Percentiles rank a stretch among this genome's conserved stretches.
Conservation (phyloP, 768 basidiomycete genomes). For the Lactifluus volemus region DNA sequence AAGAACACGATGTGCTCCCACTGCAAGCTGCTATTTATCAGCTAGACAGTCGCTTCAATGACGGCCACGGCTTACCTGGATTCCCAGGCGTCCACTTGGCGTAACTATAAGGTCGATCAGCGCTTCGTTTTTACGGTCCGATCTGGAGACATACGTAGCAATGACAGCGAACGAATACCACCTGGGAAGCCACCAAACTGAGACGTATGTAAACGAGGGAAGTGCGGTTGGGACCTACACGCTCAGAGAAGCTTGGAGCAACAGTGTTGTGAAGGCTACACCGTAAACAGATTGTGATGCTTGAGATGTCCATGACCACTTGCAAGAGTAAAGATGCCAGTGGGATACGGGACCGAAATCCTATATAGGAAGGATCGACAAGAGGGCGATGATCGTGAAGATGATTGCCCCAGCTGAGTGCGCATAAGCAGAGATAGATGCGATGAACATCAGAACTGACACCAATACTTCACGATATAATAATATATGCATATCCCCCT, state of each 20-base stretch:
- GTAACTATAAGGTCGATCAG: conserved; percentile 27
- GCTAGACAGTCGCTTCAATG: neutral
- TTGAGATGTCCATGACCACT: conserved; percentile 76
- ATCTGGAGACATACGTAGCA: conserved; percentile 45
- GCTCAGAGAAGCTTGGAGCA: conserved; percentile 60
- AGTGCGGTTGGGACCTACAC: conserved; percentile 37
- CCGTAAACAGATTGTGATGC: conserved; percentile 74
- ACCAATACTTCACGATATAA: conserved; percentile 63
- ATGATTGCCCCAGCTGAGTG: conserved; percentile 63
- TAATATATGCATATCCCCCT: conserved; percentile 71
- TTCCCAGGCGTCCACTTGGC: conserved; percentile 73
- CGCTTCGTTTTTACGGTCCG: neutral
- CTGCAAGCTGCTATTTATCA: conserved; percentile 35
- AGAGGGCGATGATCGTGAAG: conserved; percentile 69
- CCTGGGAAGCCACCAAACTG: conserved; percentile 25
- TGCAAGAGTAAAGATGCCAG: conserved; percentile 71
- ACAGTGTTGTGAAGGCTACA: conserved; percentile 63
- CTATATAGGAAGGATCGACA: conserved; percentile 74
- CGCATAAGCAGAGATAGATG: neutral
- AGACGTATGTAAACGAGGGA: neutral
- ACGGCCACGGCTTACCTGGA: conserved; percentile 40
- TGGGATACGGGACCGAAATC: conserved; percentile 64
- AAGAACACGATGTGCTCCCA: conserved; percentile 49
- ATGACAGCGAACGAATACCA: conserved; percentile 75
- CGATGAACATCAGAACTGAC: conserved; percentile 30